Evolutionary conservation across 208 protist genomes (phyloP), one percentile per base, ranked within the genome.

Genomic region (Angomonas ambiguus): DNA sequence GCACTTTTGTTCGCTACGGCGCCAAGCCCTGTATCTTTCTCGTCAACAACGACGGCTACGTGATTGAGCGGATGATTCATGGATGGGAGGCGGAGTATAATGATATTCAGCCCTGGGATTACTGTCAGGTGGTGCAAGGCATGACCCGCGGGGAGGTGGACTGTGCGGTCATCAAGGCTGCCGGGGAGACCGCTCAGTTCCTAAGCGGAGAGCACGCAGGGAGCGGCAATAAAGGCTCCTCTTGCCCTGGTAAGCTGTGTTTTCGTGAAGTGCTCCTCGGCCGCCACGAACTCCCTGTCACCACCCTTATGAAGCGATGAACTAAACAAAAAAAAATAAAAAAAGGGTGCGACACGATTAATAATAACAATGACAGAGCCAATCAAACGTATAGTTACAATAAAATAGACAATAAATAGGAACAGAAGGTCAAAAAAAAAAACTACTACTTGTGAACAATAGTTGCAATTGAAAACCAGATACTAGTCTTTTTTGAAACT

Each of bases 31-130:
- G 72, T 58, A 10, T 78, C 13, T 77, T 86, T 65, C 74, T 82
- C 20, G 67, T 80, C 41, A 78, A 82, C 77, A 82, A 82, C 66
- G 63, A 80, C 51, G 76, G 80, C 69, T 82, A 82, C 62, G 67
- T 75, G 33, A 80, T 80, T 49, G 76, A 85, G 65, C 69, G 70
- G 28, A 58, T 76, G 31, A 81, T 81, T 51, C 71, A 76, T 75
- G 72, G 80, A 32, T 82, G 75, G 74, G 68, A 77, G 49, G 76
- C 51, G 30, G 51, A 6, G 60, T 82, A 82, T 72, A 86, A 76
- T 57, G 70, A 80, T 67, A 77, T 80, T 56, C 67, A 70, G 11
- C 42, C 62, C 48, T 86, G 73, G 69, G 31, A 86, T 58, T 86
- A 77, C 68, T 71, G 65, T 51, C 6, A 45, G 18, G 13, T 85